A percentile compares a stretch with the other conserved stretches of the same genome.
Conservation (phyloP, 1,139 yeast genomes). For the Taiozyma sp. region DNA sequence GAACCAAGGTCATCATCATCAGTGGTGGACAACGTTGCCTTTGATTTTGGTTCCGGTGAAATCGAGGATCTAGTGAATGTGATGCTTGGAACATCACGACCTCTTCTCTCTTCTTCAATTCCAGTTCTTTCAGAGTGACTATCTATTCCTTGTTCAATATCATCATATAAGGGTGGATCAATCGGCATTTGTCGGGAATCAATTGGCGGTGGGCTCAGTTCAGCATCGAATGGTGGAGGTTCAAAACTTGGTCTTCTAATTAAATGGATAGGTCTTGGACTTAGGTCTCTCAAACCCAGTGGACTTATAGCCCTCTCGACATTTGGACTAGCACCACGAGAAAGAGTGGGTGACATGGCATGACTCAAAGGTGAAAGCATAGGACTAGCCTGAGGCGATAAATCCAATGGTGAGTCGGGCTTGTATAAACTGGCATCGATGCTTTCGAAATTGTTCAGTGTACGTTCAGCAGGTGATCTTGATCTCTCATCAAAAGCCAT, state of each 20-base stretch:
- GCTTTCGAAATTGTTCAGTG: slow-evolving; percentile 18
- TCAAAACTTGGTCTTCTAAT: slow-evolving; percentile 24
- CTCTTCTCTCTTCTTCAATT: not conserved
- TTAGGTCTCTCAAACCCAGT: slow-evolving; percentile 21
- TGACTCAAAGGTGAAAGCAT: slow-evolving; percentile 33
- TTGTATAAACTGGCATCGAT: slow-evolving; percentile 28
- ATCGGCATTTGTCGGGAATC: slow-evolving; percentile 30
- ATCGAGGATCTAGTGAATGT: slow-evolving; percentile 22
- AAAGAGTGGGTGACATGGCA: slow-evolving; percentile 37
- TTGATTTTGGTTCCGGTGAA: slow-evolving; percentile 11
- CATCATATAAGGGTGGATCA: slow-evolving; percentile 33
- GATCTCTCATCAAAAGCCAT: slow-evolving; percentile 29
- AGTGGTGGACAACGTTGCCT: not conserved
- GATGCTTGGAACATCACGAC: slow-evolving; percentile 16
- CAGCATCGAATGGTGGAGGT: slow-evolving; percentile 30
- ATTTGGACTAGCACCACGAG: slow-evolving; percentile 56
- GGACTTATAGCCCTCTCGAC: not conserved
- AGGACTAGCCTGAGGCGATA: slow-evolving; percentile 49
- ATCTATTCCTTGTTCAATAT: slow-evolving; percentile 23
- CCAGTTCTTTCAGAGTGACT: not conserved
- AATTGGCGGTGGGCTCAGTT: slow-evolving; percentile 27
- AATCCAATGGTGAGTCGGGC: slow-evolving; percentile 42
- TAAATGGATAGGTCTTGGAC: slow-evolving; percentile 34
- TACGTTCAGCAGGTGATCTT: slow-evolving; percentile 33
- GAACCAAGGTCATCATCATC: not conserved